These are phyloP conservation scores for Hamamelis virginiana DNA, from an alignment of 164 flowering plant species.

Conservation along the genomic window DNA sequence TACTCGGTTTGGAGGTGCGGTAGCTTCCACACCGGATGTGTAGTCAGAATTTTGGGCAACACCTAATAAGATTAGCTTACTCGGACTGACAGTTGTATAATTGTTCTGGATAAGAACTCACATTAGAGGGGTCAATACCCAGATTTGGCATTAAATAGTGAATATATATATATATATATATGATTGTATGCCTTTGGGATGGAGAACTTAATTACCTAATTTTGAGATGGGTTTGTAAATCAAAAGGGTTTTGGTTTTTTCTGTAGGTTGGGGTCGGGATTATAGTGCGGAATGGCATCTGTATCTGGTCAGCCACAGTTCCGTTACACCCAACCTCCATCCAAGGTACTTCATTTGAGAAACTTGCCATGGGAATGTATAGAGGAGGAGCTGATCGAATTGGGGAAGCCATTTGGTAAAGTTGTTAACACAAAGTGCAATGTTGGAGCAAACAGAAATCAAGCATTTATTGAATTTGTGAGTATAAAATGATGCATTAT, in stretches of 20 bases:
- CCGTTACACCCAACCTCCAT: slow-evolving; percentile 90
- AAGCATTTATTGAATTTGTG: slow-evolving; percentile 94
- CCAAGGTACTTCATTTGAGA: slow-evolving; percentile 95
- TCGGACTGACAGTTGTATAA: background rate
- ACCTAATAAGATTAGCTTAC: background rate
- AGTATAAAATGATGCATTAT: slow-evolving; percentile 21
- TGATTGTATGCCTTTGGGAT: background rate
- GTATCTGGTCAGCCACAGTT: slow-evolving; percentile 93
- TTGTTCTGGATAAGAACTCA: background rate
- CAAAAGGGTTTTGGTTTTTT: background rate
- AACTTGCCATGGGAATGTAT: slow-evolving; percentile 97
- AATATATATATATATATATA: background rate
- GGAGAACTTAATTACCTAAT: background rate
- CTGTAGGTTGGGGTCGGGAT: background rate
- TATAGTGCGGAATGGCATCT: slow-evolving; percentile 58
- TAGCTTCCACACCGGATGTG: background rate
- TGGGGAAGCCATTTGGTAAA: slow-evolving; percentile 92
- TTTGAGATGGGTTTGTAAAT: background rate
- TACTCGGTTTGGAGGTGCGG: background rate
- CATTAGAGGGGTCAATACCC: background rate
- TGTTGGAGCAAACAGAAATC: slow-evolving; percentile 90
- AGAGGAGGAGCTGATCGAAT: slow-evolving; percentile 85
- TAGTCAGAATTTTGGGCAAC: background rate
- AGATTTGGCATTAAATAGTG: background rate
- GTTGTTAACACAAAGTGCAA: slow-evolving; percentile 95